Evolutionary conservation across 2,329 filamentous ascomycete species (phyloP).

Genomic region (Lachnellula willkommii): DNA sequence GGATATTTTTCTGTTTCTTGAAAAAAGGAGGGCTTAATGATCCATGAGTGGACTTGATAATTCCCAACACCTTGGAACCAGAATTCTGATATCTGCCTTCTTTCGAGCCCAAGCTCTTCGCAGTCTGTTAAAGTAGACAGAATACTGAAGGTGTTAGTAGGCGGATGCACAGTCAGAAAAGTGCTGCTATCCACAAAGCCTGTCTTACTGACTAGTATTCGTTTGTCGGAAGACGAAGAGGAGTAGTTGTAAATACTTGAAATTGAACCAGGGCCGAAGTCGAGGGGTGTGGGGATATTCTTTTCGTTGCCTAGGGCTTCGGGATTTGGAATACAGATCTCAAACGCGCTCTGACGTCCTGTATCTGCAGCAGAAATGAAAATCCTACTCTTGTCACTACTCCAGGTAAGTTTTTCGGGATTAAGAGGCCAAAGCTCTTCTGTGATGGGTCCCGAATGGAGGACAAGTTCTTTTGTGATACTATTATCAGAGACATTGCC

Average conservation of each 20-base stretch:
- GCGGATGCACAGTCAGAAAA: background rate
- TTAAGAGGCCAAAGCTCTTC: background rate
- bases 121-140: background rate
- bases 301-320: background rate
- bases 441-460: background rate
- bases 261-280: background rate
- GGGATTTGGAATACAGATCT: background rate
- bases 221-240: background rate
- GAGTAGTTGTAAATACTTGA: background rate
- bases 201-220: background rate
- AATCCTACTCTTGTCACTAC: background rate
- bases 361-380: background rate
- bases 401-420: background rate
- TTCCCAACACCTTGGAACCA: slow-evolving; percentile 51
- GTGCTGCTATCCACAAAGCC: background rate
- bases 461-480: background rate
- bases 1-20: slow-evolving; percentile 67
- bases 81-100: background rate
- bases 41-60: slow-evolving; percentile 61
- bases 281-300: background rate
- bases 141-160: background rate
- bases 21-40: slow-evolving; percentile 47
- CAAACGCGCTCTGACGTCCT: background rate
- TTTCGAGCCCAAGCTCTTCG: background rate
- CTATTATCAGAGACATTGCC: slow-evolving; percentile 42